Conservation (phyloP, 2,329 filamentous ascomycete species). For the Shiraia bambusicola region DNA sequence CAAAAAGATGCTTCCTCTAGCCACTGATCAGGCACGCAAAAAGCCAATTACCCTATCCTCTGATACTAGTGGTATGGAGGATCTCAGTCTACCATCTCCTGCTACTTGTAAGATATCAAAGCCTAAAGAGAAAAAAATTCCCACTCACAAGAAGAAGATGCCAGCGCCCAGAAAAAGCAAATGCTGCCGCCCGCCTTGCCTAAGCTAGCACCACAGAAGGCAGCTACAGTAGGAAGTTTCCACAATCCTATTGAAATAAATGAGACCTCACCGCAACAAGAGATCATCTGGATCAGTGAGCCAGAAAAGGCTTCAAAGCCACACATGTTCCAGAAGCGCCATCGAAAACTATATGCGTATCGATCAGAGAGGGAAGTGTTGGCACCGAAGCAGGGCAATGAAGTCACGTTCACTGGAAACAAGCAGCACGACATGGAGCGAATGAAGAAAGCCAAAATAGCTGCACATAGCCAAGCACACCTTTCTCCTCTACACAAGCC, state of each 20-base stretch:
- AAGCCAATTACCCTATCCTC: neutral
- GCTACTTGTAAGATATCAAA: neutral
- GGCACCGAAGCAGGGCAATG: constrained; percentile 6
- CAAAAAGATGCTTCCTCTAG: neutral
- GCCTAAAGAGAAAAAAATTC: neutral
- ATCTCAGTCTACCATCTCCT: constrained; percentile 16
- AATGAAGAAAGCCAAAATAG: constrained; percentile 13
- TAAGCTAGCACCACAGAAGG: constrained; percentile 1
- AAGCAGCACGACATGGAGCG: constrained; percentile 18
- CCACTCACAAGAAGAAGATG: neutral
- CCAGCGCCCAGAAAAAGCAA: neutral
- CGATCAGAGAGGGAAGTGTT: constrained; percentile 5
- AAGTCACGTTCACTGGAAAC: constrained; percentile 16
- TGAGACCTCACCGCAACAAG: constrained; percentile 12
- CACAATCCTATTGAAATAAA: constrained; percentile 29
- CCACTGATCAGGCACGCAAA: neutral
- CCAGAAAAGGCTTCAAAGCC: constrained; percentile 4
- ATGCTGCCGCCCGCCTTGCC: constrained; percentile 1
- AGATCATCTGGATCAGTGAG: neutral
- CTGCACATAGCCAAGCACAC: neutral
- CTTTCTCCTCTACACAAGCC: neutral
- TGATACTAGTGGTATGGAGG: constrained; percentile 3
- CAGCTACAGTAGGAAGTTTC: constrained; percentile 13
- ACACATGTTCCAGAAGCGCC: constrained; percentile 15
- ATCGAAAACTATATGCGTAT: constrained; percentile 12